These are phyloP conservation scores for barrel medic (Medicago truncatula) DNA, from an alignment of 306 rosid genomes.

Conservation along the genomic window MtrunA17r5.0-ANR NC_053044.1:53517501-53518000, in stretches of 20 bases:
- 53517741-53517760: not conserved
- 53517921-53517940: slow-evolving; percentile 81
- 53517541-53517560: no score
- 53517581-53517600: no score
- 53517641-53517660: slow-evolving; percentile 1
- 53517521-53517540: no score
- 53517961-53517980: slow-evolving; percentile 59
- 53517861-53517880: slow-evolving; percentile 56
- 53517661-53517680: not conserved
- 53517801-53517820: slow-evolving; percentile 16
- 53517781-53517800: slow-evolving; percentile 3
- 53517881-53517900: slow-evolving; percentile 84
- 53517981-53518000: slow-evolving; percentile 68
- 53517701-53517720: not conserved
- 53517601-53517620: not conserved
- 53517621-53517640: not conserved
- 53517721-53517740: slow-evolving; percentile 10
- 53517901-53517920: slow-evolving; percentile 93
- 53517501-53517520: no score
- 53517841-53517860: not conserved
- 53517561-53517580: not conserved
- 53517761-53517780: not conserved
- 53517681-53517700: not conserved
- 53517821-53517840: slow-evolving; percentile 15
- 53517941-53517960: slow-evolving; percentile 72